Conservation (phyloP, 495 filamentous ascomycete species). For the Neurospora africana region DNA sequence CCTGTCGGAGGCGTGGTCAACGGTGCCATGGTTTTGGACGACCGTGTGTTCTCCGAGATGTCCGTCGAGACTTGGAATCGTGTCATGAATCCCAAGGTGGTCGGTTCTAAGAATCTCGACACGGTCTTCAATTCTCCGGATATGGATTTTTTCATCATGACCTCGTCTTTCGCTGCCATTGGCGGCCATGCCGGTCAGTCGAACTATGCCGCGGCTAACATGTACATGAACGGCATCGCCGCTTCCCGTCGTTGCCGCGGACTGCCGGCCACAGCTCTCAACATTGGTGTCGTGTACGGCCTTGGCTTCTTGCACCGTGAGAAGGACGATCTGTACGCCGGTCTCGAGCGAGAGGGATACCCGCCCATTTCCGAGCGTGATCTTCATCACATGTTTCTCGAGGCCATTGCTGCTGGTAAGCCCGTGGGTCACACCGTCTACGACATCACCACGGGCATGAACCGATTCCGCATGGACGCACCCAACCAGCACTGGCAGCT, state of each 20-base stretch:
- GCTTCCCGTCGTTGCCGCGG: constrained; percentile 24
- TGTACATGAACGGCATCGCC: constrained; percentile 41
- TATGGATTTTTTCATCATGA: constrained; percentile 42
- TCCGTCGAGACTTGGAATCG: constrained; percentile 25
- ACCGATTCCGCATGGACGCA: constrained; percentile 18
- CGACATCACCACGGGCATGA: constrained; percentile 32
- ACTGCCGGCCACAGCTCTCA: constrained; percentile 33
- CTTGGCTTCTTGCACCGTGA: constrained; percentile 45
- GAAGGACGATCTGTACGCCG: constrained; percentile 29
- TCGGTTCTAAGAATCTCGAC: constrained; percentile 33
- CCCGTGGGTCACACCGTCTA: constrained; percentile 12
- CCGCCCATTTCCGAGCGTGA: constrained; percentile 49
- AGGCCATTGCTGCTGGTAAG: constrained; percentile 38
- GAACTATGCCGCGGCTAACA: constrained; percentile 48
- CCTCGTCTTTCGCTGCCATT: constrained; percentile 36
- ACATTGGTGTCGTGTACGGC: constrained; percentile 49
- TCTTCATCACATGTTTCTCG: constrained; percentile 49
- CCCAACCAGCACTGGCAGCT: constrained; percentile 27
- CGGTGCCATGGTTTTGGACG: constrained; percentile 45
- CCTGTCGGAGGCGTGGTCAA: constrained; percentile 40
- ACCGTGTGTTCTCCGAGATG: constrained; percentile 40
- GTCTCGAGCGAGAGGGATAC: constrained; percentile 35
- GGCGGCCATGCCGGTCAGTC: constrained; percentile 39
- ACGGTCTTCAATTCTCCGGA: constrained; percentile 18
- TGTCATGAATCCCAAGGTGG: constrained; percentile 34